Evolutionary conservation across 2,329 filamentous ascomycete species (phyloP), one percentile per base, ranked within the genome.

Genomic region (Colletotrichum musicola): DNA sequence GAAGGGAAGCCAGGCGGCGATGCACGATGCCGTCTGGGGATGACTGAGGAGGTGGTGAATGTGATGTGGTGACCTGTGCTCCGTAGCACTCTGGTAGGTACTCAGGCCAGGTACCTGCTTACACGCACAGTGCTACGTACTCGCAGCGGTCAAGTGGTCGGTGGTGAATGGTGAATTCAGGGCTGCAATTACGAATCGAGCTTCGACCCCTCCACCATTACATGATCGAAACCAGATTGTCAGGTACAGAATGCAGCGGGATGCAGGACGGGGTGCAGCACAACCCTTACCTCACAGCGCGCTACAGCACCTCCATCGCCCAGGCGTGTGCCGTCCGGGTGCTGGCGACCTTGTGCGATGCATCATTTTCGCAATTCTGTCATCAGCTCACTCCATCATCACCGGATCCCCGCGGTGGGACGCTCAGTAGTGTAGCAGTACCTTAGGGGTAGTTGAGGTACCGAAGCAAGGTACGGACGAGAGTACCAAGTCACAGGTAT

Each of bases 311-410:
- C 30, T 35, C 30, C 30, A 35, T 35, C 42, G 42, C n/a, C 42
- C 14, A 16, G 42, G 13, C 42, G n/a, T 44, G 42, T 44, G n/a
- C 42, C 13, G 42, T 5, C 42, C 30, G 9, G 30, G 30, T n/a
- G 42, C 13, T n/a, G 42, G 42, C 14, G 42, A 44, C 42, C n/a
- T 35, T 10, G 30, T 59, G 62, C 62, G 55, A 68, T 65, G 62
- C 65, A 68, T 61, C 66, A 69, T 66, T 50, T 61, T 69, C 50
- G 66, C 62, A 25, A 66, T 69, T 57, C 62, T 69, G 65, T 60
- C 62, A 65, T 68, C 65, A 68, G 65, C 65, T 68, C 55, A 65
- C 62, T 38, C 49, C 55, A 65, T 68, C 65, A n/a, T n/a, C 40
- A 12, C 22, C 27, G 50, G 46, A n/a, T 35, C 22, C 63, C 38